These are phyloP conservation scores for Quercus phellos DNA, from an alignment of 331 rosid genomes.

Conservation along the genomic window DNA sequence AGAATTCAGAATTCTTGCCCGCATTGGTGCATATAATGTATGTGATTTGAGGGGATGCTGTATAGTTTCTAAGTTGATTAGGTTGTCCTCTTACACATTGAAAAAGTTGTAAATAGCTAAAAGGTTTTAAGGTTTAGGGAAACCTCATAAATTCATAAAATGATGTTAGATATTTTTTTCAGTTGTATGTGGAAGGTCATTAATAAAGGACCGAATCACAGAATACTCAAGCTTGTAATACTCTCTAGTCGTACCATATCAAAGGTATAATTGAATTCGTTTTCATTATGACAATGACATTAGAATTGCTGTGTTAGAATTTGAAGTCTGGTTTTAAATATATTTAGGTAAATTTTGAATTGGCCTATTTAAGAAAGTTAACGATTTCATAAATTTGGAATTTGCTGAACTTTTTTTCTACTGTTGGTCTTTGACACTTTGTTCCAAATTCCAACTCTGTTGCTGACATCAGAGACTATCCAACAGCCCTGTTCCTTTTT, in stretches of 20 bases:
- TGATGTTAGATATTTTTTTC: background rate
- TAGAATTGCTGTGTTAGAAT: background rate
- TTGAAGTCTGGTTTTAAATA: background rate
- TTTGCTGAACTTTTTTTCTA: too few relatives aligned
- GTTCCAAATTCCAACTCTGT: too few relatives aligned
- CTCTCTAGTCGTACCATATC: background rate
- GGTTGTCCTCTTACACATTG: background rate
- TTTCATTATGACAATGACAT: background rate
- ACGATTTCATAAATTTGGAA: too few relatives aligned
- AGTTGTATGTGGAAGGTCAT: background rate
- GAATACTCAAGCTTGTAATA: background rate
- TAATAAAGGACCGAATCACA: background rate
- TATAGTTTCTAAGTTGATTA: background rate
- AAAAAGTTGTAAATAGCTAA: background rate
- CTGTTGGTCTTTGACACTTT: too few relatives aligned
- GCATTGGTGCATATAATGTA: conserved; percentile 23
- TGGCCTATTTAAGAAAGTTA: too few relatives aligned
- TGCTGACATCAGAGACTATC: too few relatives aligned
- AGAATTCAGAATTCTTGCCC: conserved; percentile 20
- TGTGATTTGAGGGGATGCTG: conserved; percentile 11
- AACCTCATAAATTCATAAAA: background rate
- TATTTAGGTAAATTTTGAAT: too few relatives aligned
- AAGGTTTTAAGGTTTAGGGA: background rate
- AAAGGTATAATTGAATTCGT: background rate
- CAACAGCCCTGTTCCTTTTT: too few relatives aligned